Percentiles rank a stretch among this genome's conserved stretches.
Evolutionary conservation across 495 filamentous ascomycete genomes (phyloP).

Genomic region (Cercophora samala): DNA sequence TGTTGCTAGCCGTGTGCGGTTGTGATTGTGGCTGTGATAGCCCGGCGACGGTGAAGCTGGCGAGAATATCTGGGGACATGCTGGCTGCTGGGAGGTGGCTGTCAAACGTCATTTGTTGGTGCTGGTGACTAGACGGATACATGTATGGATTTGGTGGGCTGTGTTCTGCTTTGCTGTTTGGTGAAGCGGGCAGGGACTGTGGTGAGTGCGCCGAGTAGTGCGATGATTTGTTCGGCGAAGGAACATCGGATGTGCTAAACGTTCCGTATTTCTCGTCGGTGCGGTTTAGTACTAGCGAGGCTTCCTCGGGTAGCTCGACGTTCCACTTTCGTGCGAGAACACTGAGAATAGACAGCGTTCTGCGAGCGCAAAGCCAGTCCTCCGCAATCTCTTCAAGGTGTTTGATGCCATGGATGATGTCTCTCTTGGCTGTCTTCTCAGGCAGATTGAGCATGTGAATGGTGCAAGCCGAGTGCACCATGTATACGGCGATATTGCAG

Average conservation of each 20-base stretch:
- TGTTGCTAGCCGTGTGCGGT: slow-evolving; percentile 16
- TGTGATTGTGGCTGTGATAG: slow-evolving; percentile 13
- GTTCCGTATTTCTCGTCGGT: slow-evolving; percentile 53
- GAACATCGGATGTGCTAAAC: slow-evolving; percentile 55
- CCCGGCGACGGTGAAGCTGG: slow-evolving; percentile 16
- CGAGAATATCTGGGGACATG: slow-evolving; percentile 30
- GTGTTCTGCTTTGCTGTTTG: slow-evolving; percentile 16
- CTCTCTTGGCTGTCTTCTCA: slow-evolving; percentile 80
- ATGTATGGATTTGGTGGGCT: slow-evolving; percentile 29
- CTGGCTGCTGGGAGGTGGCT: slow-evolving; percentile 10
- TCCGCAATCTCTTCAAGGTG: slow-evolving; percentile 95
- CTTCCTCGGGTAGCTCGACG: slow-evolving; percentile 81
- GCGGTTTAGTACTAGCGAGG: slow-evolving; percentile 65
- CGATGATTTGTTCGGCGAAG: slow-evolving; percentile 41
- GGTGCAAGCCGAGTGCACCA: slow-evolving; percentile 87
- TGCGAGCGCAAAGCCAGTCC: slow-evolving; percentile 84
- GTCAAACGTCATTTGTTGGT: slow-evolving; percentile 28
- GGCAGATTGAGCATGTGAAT: slow-evolving; percentile 92
- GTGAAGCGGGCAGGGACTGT: slow-evolving; percentile 26
- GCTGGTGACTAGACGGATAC: slow-evolving; percentile 16
- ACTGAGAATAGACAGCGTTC: slow-evolving; percentile 80
- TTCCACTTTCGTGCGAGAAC: slow-evolving; percentile 86
- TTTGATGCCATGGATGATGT: slow-evolving; percentile 85
- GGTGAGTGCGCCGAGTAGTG: slow-evolving; percentile 26
- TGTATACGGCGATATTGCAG: slow-evolving; percentile 93